Base-by-base conservation (phyloP, 2,329 filamentous ascomycete genomes). In the Fusarium fujikuroi region DNA sequence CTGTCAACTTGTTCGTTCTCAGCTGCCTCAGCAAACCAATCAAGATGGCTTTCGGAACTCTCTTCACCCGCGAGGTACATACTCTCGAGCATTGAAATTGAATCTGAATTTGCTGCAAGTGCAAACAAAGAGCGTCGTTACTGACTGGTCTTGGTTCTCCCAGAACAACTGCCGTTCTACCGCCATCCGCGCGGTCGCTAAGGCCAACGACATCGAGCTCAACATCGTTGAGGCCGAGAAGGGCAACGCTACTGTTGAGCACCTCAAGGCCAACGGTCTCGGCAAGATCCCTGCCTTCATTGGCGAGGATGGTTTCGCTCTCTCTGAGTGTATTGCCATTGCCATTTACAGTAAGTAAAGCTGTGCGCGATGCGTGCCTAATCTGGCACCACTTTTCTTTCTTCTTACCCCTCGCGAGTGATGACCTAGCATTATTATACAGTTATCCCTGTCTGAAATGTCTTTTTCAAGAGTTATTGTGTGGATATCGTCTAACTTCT, bases 401-500 rank as follows among this genome's bases (percentile, higher is more conserved):
- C 52, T 42, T 60, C 65, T 68, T 60, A 47, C 56, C 64, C 58
- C 52, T 58, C 54, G 74, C 75, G 73, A 78, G 85, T 91, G 89
- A 94, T 93, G 94, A 95, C 90, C 77, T 85, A 88, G 92, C 92
- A 86, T 88, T 88, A 87, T 86, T 86, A 90, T 88, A 92, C 92
- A 96, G 94, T 97, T 97, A 97, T 97, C 94, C 95, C 95, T 98
- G 94, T 93, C 95, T 96, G 93, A 98, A 97, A 82, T 86, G 86
- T 79, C 69, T 75, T 71, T 71, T 66, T 59, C 54, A 69, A 76
- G 64, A 78, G 57, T 40, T 79, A 84, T 86, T 86, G 84, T 98
- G 95, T 97, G 95, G 95, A 97, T 90, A 90, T 88, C 85, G 92
- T 85, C 89, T 94, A 95, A 91, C 93, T 92, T 94, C 92, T 94